Evolutionary conservation across 768 basidiomycete species (phyloP), one percentile per base, ranked within the genome.

Genomic region (Postia placenta): DNA sequence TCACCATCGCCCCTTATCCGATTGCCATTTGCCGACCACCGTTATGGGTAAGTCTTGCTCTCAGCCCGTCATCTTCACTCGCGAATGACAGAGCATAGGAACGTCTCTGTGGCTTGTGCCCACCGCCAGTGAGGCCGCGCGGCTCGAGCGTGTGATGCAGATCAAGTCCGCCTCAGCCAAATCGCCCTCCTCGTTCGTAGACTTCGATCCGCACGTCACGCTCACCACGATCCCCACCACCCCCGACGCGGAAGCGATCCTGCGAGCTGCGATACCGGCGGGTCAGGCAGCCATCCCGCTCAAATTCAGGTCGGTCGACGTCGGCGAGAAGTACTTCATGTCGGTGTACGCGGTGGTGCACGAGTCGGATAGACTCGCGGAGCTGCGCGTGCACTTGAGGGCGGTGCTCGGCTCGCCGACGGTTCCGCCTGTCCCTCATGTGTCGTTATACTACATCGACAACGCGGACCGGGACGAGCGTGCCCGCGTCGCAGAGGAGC

Each of bases 61-160:
- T 14, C n/a, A n/a, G n/a, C n/a, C 7, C 30, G 30, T 33, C 15
- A 33, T 33, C 30, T 33, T 15, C 30, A 15, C 15, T 33, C 30
- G 7, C 15, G 9, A 33, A 33, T 33, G 15, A 33, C 30, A 7
- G 30, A 15, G 30, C 9, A 25, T 54, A 85, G 84, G 82, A 11
- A 57, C 79, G 42, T 69, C 83, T 12, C 67, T 89, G 3, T 91
- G 87, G 87, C 74, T 91, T 25, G 79, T 89, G 12, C 84, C 87
- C 4, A 58, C 69, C 14, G 53, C 62, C n/a, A 47, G 58, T 7
- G 74, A 79, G 53, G 66, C 74, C 2, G 51, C 64, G 15, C 67
- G 64, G 28, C 69, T 90, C 20, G 61, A 66, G 54, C 64, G 57
- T 11, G 55, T 76, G 48, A 83, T 89, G 76, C 54, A 55, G 5